Conservation (phyloP, 768 basidiomycete species). For the Erythrobasidium yunnanense region DNA sequence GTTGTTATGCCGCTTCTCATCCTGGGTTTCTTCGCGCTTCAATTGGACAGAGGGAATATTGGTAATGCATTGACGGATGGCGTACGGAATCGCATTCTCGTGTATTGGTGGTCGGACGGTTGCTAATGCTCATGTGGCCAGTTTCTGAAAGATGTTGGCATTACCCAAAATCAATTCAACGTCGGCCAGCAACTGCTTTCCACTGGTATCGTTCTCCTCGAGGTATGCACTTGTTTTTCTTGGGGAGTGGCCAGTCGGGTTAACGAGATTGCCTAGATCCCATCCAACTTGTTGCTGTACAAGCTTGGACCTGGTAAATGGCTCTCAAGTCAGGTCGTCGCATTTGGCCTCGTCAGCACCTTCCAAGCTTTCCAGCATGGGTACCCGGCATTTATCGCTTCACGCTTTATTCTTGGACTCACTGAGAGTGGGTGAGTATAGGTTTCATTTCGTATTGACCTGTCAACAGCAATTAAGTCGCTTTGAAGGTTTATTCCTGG, state of each 20-base stretch:
- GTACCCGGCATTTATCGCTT: slow-evolving; percentile 35
- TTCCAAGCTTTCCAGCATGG: slow-evolving; percentile 37
- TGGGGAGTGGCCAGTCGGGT: too few relatives aligned
- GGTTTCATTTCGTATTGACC: too few relatives aligned
- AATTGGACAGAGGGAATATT: slow-evolving; percentile 38
- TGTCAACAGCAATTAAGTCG: too few relatives aligned
- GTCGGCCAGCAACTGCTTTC: slow-evolving; percentile 39
- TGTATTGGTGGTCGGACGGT: neutral
- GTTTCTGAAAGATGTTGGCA: slow-evolving; percentile 29
- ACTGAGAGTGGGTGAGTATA: slow-evolving; percentile 38
- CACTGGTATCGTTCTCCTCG: slow-evolving; percentile 39
- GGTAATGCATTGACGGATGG: slow-evolving; percentile 38
- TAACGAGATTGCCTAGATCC: too few relatives aligned
- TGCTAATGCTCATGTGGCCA: slow-evolving; percentile 17
- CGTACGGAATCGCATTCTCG: neutral
- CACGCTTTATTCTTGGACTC: slow-evolving; percentile 37
- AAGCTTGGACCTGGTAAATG: slow-evolving; percentile 35
- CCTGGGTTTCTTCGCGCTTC: slow-evolving; percentile 39
- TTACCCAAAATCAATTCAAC: slow-evolving; percentile 33
- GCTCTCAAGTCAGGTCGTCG: slow-evolving; percentile 37
- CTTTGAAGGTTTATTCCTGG: slow-evolving; percentile 41
- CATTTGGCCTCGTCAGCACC: slow-evolving; percentile 37
- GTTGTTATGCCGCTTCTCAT: slow-evolving; percentile 38
- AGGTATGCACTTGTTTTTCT: too few relatives aligned
- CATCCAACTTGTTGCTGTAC: slow-evolving; percentile 36